Evolutionary conservation across 371 early-diverging fungal species (phyloP).

Genomic region (Apophysomyces ossiformis): DNA sequence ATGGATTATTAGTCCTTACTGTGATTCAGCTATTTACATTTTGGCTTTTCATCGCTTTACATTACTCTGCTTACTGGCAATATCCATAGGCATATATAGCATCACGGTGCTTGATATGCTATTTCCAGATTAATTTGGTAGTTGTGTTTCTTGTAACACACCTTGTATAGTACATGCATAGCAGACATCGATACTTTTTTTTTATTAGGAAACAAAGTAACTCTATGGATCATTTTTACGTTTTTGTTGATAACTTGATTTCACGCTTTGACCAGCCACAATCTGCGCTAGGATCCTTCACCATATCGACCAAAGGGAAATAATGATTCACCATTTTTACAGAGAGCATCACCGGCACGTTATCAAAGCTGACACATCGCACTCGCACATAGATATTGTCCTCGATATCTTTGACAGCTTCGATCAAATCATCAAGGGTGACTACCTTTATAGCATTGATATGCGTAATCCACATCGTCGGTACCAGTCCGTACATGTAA

Average conservation of each 20-base stretch:
- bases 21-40: too few relatives aligned
- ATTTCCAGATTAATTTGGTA: too few relatives aligned
- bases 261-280: conserved; percentile 55
- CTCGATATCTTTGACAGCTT: conserved; percentile 65
- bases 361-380: conserved; percentile 81
- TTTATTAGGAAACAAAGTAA: background rate
- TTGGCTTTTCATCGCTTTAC: too few relatives aligned
- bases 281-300: conserved; percentile 55
- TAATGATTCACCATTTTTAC: conserved; percentile 85
- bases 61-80: too few relatives aligned
- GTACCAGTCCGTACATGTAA: conserved; percentile 79
- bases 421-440: conserved; percentile 66
- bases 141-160: too few relatives aligned
- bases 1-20: too few relatives aligned
- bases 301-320: conserved; percentile 65
- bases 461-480: conserved; percentile 84
- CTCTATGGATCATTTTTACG: conserved; percentile 8
- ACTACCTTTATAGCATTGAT: conserved; percentile 67
- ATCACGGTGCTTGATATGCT: too few relatives aligned
- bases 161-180: too few relatives aligned
- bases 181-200: too few relatives aligned
- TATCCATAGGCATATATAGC: too few relatives aligned
- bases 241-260: conserved; percentile 20
- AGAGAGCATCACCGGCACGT: conserved; percentile 77
- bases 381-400: conserved; percentile 85